These are phyloP conservation scores for Ustilago curta DNA, from an alignment of 1,284 basidiomycete species.

Conservation along the genomic window DNA sequence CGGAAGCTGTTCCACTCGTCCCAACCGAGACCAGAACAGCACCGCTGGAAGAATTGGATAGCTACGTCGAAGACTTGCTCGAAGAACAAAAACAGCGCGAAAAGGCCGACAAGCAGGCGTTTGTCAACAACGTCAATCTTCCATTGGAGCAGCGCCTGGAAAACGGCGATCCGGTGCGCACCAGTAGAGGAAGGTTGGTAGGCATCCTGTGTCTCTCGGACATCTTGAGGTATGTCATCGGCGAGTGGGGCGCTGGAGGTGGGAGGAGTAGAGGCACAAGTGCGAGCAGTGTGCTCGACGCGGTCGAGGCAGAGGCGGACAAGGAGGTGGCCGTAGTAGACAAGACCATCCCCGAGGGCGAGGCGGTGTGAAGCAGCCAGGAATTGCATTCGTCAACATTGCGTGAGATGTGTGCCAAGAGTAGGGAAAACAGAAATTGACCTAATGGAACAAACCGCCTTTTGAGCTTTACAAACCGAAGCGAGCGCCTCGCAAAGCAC, in stretches of 20 bases:
- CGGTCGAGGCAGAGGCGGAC: background rate
- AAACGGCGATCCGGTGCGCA: conserved; percentile 47
- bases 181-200: conserved; percentile 50
- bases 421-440: too few relatives aligned
- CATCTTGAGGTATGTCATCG: conserved; percentile 65
- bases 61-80: conserved; percentile 33
- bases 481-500: conserved; percentile 17
- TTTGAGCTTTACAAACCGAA: conserved; percentile 3
- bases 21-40: conserved; percentile 11
- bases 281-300: conserved; percentile 9
- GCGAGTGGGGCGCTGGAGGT: conserved; percentile 15
- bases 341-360: conserved; percentile 39
- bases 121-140: conserved; percentile 13
- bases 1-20: conserved; percentile 15
- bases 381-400: too few relatives aligned
- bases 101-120: conserved; percentile 9
- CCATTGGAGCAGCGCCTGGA: conserved; percentile 43
- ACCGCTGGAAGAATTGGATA: conserved; percentile 40
- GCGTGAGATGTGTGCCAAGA: too few relatives aligned
- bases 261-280: conserved; percentile 25
- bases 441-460: too few relatives aligned
- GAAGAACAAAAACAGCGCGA: conserved; percentile 24
- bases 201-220: conserved; percentile 66
- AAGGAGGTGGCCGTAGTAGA: background rate
- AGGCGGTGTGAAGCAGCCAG: conserved; percentile 4